phyloP scores from a whole-genome alignment of 2,329 filamentous ascomycete genomes.

The Penicillium aurantiogriseum region DNA sequence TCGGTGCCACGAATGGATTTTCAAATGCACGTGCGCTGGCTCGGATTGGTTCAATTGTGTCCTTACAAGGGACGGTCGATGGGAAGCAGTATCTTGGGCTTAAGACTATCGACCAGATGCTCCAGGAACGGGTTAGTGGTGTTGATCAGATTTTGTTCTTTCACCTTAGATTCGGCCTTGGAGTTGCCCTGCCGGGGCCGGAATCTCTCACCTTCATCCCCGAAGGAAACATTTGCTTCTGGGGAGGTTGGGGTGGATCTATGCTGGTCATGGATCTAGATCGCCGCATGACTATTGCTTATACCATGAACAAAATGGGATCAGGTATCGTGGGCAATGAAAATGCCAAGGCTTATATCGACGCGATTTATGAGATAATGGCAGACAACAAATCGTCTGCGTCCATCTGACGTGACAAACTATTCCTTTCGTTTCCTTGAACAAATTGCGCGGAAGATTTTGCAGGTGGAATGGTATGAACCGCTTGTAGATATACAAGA shows the following conservation, averaged over 20 bases:
- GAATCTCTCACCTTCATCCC: conserved; percentile 27
- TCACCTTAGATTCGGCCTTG: conserved; percentile 45
- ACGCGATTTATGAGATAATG: conserved; percentile 33
- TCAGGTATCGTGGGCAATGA: conserved; percentile 30
- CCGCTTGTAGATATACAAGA: too few relatives aligned
- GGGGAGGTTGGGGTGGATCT: conserved; percentile 51
- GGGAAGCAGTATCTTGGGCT: conserved; percentile 42
- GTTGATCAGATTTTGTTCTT: conserved; percentile 41
- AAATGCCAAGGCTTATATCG: conserved; percentile 30
- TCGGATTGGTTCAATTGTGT: conserved; percentile 43
- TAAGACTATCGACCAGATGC: conserved; percentile 46
- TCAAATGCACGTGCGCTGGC: conserved; percentile 47
- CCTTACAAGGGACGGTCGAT: conserved; percentile 34
- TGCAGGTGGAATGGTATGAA: background rate
- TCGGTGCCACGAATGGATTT: conserved; percentile 49
- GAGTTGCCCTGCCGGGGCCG: conserved; percentile 40
- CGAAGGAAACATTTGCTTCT: conserved; percentile 39
- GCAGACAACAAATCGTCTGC: background rate
- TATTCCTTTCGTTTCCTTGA: background rate
- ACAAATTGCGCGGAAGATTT: background rate
- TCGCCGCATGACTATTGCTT: conserved; percentile 43
- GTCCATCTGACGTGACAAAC: background rate
- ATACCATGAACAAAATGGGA: conserved; percentile 50
- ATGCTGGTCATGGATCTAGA: conserved; percentile 47
- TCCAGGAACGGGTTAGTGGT: conserved; percentile 46